Conservation (phyloP, 2,329 filamentous ascomycete species). For the Fusarium irregulare region DNA sequence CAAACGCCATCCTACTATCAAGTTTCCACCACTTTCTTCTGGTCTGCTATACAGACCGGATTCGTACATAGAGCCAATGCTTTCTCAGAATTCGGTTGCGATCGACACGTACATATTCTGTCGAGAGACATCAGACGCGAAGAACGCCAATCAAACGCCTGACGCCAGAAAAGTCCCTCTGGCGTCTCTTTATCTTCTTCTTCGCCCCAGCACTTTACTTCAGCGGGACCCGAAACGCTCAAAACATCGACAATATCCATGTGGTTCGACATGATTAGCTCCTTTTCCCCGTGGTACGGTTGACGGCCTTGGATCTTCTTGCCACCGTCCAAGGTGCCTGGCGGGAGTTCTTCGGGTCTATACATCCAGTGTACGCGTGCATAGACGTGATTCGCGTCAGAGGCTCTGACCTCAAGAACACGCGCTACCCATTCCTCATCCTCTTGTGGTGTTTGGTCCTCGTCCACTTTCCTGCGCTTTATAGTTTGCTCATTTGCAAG, state of each 20-base stretch:
- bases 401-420: background rate
- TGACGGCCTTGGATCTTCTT: slow-evolving; percentile 43
- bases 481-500: background rate
- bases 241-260: slow-evolving; percentile 76
- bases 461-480: background rate
- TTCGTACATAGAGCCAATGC: background rate
- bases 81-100: background rate
- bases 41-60: background rate
- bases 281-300: slow-evolving; percentile 74
- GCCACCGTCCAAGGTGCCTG: background rate
- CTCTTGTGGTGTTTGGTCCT: background rate
- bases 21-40: background rate
- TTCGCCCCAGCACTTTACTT: background rate
- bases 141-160: background rate
- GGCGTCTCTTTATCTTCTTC: background rate
- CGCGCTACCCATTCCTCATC: background rate
- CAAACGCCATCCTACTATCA: background rate
- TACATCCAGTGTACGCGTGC: background rate
- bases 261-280: slow-evolving; percentile 78
- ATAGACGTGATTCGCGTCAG: background rate
- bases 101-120: background rate
- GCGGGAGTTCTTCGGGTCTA: background rate
- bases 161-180: background rate
- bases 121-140: background rate
- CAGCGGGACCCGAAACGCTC: slow-evolving; percentile 58